phyloP scores from a whole-genome alignment of 1,284 basidiomycete species.

The Tilletia caries region DNA sequence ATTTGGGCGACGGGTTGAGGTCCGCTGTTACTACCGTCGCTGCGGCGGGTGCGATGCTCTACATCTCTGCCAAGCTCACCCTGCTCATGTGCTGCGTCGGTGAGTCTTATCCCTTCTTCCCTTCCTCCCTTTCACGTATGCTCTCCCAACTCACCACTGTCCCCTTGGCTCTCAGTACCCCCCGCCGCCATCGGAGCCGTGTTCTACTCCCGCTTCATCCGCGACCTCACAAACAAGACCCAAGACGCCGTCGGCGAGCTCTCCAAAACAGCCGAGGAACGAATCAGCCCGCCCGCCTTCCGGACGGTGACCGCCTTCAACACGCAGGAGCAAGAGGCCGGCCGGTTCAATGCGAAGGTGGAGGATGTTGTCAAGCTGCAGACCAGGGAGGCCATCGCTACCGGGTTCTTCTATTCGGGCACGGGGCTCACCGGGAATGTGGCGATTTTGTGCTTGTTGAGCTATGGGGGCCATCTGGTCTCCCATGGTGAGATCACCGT shows the following conservation, averaged over 20 bases:
- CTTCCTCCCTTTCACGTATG: too few species aligned
- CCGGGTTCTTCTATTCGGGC: slow-evolving; percentile 79
- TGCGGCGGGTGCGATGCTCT: slow-evolving; percentile 90
- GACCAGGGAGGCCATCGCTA: slow-evolving; percentile 82
- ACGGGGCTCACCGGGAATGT: slow-evolving; percentile 94
- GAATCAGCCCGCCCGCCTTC: slow-evolving; percentile 72
- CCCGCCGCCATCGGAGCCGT: slow-evolving; percentile 93
- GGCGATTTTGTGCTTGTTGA: slow-evolving; percentile 79
- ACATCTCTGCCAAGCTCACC: slow-evolving; percentile 84
- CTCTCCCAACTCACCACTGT: too few species aligned
- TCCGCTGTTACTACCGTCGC: slow-evolving; percentile 42
- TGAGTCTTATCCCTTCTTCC: too few species aligned
- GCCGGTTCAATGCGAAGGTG: slow-evolving; percentile 61
- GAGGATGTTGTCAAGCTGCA: slow-evolving; percentile 71
- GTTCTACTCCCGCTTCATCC: slow-evolving; percentile 91
- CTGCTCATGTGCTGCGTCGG: slow-evolving; percentile 80
- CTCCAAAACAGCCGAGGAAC: slow-evolving; percentile 82
- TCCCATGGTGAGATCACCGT: slow-evolving; percentile 74
- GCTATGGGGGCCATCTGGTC: slow-evolving; percentile 90
- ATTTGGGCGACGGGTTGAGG: slow-evolving; percentile 44
- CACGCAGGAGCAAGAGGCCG: slow-evolving; percentile 66
- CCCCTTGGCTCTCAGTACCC: too few species aligned
- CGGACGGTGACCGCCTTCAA: slow-evolving; percentile 92
- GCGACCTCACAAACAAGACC: slow-evolving; percentile 82
- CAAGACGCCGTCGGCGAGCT: slow-evolving; percentile 92